A percentile compares a stretch with the other conserved stretches of the same genome.
phyloP scores from a whole-genome alignment of 257 asterid genomes.

The Salvia hispanica region DNA sequence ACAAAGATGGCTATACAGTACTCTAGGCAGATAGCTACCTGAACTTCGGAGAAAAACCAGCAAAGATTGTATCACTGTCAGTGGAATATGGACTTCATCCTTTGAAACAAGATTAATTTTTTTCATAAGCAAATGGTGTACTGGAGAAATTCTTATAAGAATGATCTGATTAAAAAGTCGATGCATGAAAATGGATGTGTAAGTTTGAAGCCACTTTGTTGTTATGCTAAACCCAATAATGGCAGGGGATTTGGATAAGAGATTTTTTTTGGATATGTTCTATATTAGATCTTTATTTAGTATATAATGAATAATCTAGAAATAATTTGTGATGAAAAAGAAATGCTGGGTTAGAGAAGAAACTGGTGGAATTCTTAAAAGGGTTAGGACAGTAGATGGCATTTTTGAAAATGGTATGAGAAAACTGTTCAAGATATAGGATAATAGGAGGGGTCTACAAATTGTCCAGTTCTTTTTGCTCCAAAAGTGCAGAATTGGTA shows the following conservation, averaged over 20 bases:
- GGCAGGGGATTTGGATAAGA: not conserved
- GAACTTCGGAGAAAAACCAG: constrained; percentile 1
- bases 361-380: not conserved
- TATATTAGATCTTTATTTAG: not conserved
- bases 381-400: not conserved
- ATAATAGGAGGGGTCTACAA: not conserved
- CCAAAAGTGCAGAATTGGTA: not conserved
- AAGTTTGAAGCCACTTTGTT: not conserved
- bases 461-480: not conserved
- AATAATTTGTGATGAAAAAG: not conserved
- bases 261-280: not conserved
- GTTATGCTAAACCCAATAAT: not conserved
- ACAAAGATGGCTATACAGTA: constrained; percentile 15
- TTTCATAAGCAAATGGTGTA: not conserved
- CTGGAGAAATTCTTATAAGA: not conserved
- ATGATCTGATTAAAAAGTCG: not conserved
- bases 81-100: not conserved
- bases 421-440: not conserved
- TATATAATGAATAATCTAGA: not conserved
- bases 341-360: not conserved
- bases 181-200: not conserved
- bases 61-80: not conserved
- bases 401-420: constrained; percentile 18
- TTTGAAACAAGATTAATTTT: not conserved
- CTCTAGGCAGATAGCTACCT: not conserved